Evolutionary conservation across 192 early-diverging fungal genomes (phyloP), one percentile per base, ranked within the genome.

Genomic region (Chytriomyces sp.): DNA sequence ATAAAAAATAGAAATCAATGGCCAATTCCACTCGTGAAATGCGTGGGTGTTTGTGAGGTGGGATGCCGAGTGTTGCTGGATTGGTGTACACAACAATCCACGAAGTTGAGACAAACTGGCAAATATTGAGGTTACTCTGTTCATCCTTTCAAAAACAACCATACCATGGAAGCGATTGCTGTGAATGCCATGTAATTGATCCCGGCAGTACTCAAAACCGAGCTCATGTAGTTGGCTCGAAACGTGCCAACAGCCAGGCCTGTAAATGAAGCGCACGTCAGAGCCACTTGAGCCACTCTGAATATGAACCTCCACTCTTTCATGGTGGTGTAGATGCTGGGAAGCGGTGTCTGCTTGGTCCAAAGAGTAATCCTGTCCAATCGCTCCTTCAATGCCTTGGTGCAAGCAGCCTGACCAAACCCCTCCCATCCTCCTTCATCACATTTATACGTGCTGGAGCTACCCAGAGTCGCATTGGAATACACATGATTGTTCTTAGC

Each of bases 21-120:
- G 17, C 57, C 34, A 80, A 41, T 68, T 84, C 82, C 6, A 84
- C 78, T 22, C 82, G 73, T 37, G 63, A 70, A 72, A 84, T 78
- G 34, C 82, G 75, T 12, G 78, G 75, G 61, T 84, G 82, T 28
- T 79, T 57, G 69, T 77, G 75, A 33, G 82, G 82, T 5, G 77
- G 70, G 61, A 84, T 76, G 31, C 74, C 74, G 55, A 80, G 73
- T 40, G 64, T 77, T 12, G 80, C 72, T 19, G 82, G 82, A 55
- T 80, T 75, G 40, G 64, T 73, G 72, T 84, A 84, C 14, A 82
- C 78, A 10, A 84, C n/a, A 34, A 84, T 68, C 72, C 78, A 77
- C 19, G 81, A 59, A 59, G 82, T 78, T 4, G 82, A 84, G 31
- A 80, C 67, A 36, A 84, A 82, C 82, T 82, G 33, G 17, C n/a